Conservation (phyloP, 2,329 filamentous ascomycete genomes). For the Colletotrichum sp. region DNA sequence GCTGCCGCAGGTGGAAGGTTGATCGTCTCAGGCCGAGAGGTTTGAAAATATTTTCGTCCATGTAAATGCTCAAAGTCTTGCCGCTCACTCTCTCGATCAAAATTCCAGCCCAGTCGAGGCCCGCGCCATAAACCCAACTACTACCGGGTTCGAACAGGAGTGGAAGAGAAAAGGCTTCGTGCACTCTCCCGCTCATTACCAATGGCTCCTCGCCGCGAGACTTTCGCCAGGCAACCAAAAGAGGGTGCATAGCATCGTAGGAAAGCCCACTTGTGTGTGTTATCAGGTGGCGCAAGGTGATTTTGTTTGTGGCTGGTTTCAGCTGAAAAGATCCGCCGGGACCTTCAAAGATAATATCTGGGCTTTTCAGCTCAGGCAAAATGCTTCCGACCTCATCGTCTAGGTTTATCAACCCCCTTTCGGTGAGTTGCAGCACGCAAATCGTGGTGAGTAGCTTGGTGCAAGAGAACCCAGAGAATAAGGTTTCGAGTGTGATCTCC, state of each 20-base stretch:
- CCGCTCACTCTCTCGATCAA: conserved; percentile 24
- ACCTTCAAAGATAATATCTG: not conserved
- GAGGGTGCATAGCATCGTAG: conserved; percentile 39
- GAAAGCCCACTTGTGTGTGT: conserved; percentile 49
- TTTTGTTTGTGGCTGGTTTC: not conserved
- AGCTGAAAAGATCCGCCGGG: not conserved
- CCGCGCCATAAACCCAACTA: conserved; percentile 33
- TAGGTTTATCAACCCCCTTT: not conserved
- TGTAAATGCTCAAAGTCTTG: not conserved
- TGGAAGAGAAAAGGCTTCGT: conserved; percentile 15
- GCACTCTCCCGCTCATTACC: conserved; percentile 15
- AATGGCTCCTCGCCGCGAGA: conserved; percentile 38
- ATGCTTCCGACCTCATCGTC: not conserved
- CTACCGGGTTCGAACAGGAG: conserved; percentile 33
- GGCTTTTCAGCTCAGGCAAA: not conserved
- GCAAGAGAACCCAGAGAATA: not conserved
- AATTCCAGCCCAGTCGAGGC: conserved; percentile 33
- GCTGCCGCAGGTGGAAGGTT: not conserved
- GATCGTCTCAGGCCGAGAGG: not conserved
- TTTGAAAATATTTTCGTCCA: not conserved
- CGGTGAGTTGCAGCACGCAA: not conserved
- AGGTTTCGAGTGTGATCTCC: not conserved
- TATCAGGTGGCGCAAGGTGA: conserved; percentile 35
- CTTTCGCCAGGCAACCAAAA: conserved; percentile 25
- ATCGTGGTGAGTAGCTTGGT: not conserved